phyloP scores from a whole-genome alignment of 2,329 filamentous ascomycete genomes.

The Xylariaceae sp. region DNA sequence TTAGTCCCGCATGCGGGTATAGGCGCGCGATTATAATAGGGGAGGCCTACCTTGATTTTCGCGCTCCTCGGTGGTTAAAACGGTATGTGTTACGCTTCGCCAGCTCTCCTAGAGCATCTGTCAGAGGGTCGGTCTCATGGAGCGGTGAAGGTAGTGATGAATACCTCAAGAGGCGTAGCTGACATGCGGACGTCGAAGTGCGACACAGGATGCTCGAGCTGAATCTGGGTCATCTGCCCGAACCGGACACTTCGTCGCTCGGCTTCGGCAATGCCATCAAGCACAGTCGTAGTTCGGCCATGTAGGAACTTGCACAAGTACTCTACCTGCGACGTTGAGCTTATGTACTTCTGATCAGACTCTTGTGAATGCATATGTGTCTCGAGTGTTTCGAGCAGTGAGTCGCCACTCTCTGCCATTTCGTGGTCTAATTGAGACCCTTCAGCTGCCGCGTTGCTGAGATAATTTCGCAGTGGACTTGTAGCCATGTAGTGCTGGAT shows the following conservation, averaged over 20 bases:
- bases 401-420: slow-evolving; percentile 40
- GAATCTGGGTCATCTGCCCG: slow-evolving; percentile 49
- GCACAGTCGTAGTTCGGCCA: slow-evolving; percentile 56
- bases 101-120: slow-evolving; percentile 29
- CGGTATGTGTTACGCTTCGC: slow-evolving; percentile 37
- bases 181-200: slow-evolving; percentile 58
- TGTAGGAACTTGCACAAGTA: slow-evolving; percentile 59
- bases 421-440: slow-evolving; percentile 47
- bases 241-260: slow-evolving; percentile 66
- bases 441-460: slow-evolving; percentile 47
- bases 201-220: slow-evolving; percentile 41
- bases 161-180: slow-evolving; percentile 31
- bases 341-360: slow-evolving; percentile 42
- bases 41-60: slow-evolving; percentile 33
- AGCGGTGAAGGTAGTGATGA: background rate
- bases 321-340: slow-evolving; percentile 56
- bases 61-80: slow-evolving; percentile 36
- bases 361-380: slow-evolving; percentile 47
- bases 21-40: background rate
- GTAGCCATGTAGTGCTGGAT: slow-evolving; percentile 66
- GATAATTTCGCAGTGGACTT: slow-evolving; percentile 62
- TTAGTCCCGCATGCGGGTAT: background rate
- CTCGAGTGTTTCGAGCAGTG: slow-evolving; percentile 46
- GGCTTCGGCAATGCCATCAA: slow-evolving; percentile 65
- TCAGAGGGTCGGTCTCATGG: slow-evolving; percentile 8